These are phyloP conservation scores for Phtheirospermum japonicum DNA, from an alignment of 257 asterid genomes.

Conservation along the genomic window DNA sequence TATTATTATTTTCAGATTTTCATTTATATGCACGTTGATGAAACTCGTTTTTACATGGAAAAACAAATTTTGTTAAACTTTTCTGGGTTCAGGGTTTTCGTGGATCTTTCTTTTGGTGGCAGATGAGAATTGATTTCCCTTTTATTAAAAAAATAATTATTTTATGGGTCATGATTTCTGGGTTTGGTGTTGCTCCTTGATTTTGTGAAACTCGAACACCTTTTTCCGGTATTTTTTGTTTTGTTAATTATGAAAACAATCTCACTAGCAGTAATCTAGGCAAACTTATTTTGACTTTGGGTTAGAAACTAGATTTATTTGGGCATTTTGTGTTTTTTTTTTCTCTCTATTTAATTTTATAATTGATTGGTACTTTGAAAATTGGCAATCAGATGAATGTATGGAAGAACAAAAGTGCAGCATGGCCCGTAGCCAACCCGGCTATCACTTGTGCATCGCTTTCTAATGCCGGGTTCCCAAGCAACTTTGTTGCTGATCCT, in stretches of 20 bases:
- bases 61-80: not conserved
- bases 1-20: not conserved
- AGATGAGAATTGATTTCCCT: no score
- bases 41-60: not conserved
- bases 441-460: conserved; percentile 84
- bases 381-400: conserved; percentile 44
- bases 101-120: no score
- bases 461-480: conserved; percentile 82
- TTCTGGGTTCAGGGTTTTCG: conserved; percentile 11
- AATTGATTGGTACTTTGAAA: no score
- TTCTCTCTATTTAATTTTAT: no score
- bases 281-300: conserved; percentile 1
- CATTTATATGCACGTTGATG: conserved; percentile 8
- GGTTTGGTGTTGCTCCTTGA: no score
- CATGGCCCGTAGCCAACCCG: conserved; percentile 97
- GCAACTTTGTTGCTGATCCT: conserved; percentile 95
- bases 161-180: no score
- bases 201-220: no score
- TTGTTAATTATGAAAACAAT: no score
- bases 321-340: not conserved
- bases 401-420: conserved; percentile 66
- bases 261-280: conserved; percentile 8
- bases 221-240: no score
- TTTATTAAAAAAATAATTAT: no score
- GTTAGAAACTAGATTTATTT: conserved; percentile 3